Evolutionary conservation across 208 protist genomes (phyloP).

Genomic region (Perkinsela sp.): DNA sequence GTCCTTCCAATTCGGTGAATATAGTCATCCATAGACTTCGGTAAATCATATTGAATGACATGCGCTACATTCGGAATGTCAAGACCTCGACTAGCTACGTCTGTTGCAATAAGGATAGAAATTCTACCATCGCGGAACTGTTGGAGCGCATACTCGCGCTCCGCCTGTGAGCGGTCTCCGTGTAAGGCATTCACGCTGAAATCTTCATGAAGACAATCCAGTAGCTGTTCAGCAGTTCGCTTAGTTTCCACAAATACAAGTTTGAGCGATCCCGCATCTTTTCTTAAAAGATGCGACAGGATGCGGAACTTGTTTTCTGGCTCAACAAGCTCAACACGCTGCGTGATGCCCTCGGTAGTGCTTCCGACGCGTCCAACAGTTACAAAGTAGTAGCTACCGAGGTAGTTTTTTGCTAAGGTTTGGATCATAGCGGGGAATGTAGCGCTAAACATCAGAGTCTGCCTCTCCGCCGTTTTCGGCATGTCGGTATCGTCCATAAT

Average conservation of each 20-base stretch:
- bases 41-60: slow-evolving; percentile 93
- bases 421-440: slow-evolving; percentile 97
- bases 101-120: slow-evolving; percentile 81
- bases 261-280: slow-evolving; percentile 28
- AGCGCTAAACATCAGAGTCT: slow-evolving; percentile 96
- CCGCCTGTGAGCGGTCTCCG: slow-evolving; percentile 73
- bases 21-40: slow-evolving; percentile 95
- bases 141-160: slow-evolving; percentile 60
- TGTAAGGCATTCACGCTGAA: slow-evolving; percentile 77
- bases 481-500: slow-evolving; percentile 84
- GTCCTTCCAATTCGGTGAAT: slow-evolving; percentile 98
- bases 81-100: slow-evolving; percentile 85
- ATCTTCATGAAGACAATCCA: slow-evolving; percentile 14
- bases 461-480: slow-evolving; percentile 72
- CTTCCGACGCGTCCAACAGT: slow-evolving; percentile 89
- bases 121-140: slow-evolving; percentile 58
- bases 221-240: slow-evolving; percentile 70
- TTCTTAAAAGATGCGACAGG: slow-evolving; percentile 28
- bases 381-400: slow-evolving; percentile 82
- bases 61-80: slow-evolving; percentile 87
- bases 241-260: slow-evolving; percentile 98
- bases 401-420: slow-evolving; percentile 83
- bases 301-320: slow-evolving; percentile 38
- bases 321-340: slow-evolving; percentile 70
- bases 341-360: slow-evolving; percentile 83